phyloP scores from a whole-genome alignment of 106 monocot genomes.

The Platanthera zijinensis region DNA sequence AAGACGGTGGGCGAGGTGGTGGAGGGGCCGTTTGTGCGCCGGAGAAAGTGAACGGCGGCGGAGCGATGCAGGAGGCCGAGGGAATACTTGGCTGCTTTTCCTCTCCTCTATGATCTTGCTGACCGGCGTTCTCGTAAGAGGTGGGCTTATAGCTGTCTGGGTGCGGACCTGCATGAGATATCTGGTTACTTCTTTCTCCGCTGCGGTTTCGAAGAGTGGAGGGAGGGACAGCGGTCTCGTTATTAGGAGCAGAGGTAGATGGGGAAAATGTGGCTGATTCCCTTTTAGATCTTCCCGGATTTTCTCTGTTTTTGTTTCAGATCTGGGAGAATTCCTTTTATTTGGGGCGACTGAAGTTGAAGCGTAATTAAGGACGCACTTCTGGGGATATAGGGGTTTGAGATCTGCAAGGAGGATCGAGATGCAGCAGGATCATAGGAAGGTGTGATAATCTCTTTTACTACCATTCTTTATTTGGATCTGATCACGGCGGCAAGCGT shows the following conservation, averaged over 20 bases:
- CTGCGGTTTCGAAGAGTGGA: not conserved
- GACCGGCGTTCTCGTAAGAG: not conserved
- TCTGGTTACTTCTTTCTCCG: conserved; percentile 2
- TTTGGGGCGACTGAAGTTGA: not conserved
- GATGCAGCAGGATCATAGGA: conserved; percentile 25
- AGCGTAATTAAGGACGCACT: not conserved
- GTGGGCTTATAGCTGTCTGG: not conserved
- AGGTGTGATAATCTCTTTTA: conserved; percentile 9
- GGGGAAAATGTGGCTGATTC: conserved; percentile 42
- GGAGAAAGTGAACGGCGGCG: no score
- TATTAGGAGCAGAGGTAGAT: conserved; percentile 19
- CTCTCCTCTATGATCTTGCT: conserved; percentile 18
- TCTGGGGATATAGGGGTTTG: not conserved
- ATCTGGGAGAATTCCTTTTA: not conserved
- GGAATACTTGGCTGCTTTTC: conserved; percentile 2
- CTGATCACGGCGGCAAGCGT: not conserved
- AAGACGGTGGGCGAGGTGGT: not conserved
- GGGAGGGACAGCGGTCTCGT: conserved; percentile 22
- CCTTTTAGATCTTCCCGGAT: not conserved
- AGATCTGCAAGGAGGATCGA: not conserved
- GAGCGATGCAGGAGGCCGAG: conserved; percentile 2
- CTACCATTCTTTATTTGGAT: not conserved
- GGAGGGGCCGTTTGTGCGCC: not conserved
- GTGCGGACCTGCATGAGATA: conserved; percentile 14
- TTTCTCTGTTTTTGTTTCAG: not conserved